Base-by-base conservation (phyloP, 352 stramenopile species). In the Phytophthora quininea region DNA sequence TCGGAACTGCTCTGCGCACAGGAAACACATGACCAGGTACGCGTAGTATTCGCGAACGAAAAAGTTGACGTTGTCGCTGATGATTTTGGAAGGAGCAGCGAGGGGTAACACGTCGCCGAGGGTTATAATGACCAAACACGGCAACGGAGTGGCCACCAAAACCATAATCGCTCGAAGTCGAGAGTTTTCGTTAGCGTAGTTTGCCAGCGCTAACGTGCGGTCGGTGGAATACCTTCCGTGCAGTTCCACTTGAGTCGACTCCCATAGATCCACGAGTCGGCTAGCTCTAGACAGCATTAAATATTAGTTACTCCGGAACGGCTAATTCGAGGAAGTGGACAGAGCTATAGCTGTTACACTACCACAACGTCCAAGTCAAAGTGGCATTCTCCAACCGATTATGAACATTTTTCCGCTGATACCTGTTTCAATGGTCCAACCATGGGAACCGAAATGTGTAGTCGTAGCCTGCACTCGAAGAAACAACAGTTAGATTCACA, bases 381-480 rank as follows among this genome's bases (percentile, higher is more conserved):
- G 19, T 24, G 19, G 19, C 19, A 24, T 24, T 24, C 19, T 24
- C 19, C 19, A 24, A 24, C 19, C 19, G 19, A 24, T 24, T 24
- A 24, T 24, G 19, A 24, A 24, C 19, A 24, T 24, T 24, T 24
- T 24, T 24, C 19, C 19, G 19, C 19, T 24, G 19, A 24, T 24
- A 24, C 19, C 19, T 24, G 19, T 29, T 24, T 11, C 49, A 15
- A 3, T 54, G 51, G 6, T 59, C 40, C 9, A 83, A 35, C 75
- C 72, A 74, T 11, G 60, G 30, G 54, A 83, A 79, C 35, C 60
- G 49, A 32, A 83, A 80, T 32, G 63, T 77, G 54, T 78, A 79
- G 54, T 81, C 72, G 32, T 60, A 68, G 4, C 64, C 64, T 77
- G 43, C 37, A 56, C 2, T 42, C 19, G 19, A 24, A 24, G 19